Percentiles rank a stretch among this genome's conserved stretches.
Conservation (phyloP, 805 yeast species). For the Saccharomycopsis microspora region DNA sequence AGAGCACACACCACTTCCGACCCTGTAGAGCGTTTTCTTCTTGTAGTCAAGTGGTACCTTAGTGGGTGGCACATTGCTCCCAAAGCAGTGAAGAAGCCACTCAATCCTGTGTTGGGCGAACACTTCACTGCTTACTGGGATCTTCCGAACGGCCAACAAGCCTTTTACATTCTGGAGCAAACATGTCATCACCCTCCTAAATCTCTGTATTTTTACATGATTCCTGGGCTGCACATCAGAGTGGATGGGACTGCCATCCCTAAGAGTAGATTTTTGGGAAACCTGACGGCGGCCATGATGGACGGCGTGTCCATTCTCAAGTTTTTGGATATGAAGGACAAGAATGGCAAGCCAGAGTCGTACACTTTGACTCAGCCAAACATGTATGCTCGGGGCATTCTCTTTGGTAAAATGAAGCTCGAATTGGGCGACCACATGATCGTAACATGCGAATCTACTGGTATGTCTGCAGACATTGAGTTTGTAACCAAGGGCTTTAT, state of each 20-base stretch:
- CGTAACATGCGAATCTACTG: slow-evolving; percentile 50
- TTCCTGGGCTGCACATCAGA: slow-evolving; percentile 71
- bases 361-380: slow-evolving; percentile 92
- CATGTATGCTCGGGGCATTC: slow-evolving; percentile 85
- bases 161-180: slow-evolving; percentile 86
- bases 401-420: slow-evolving; percentile 80
- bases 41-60: slow-evolving; percentile 79
- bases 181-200: slow-evolving; percentile 99
- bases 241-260: slow-evolving; percentile 88
- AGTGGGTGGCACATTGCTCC: slow-evolving; percentile 98
- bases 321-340: slow-evolving; percentile 45
- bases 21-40: slow-evolving; percentile 56
- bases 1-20: slow-evolving; percentile 53
- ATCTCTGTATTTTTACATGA: slow-evolving; percentile 80
- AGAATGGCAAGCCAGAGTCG: slow-evolving; percentile 37
- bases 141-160: slow-evolving; percentile 54
- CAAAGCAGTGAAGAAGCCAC: slow-evolving; percentile 93
- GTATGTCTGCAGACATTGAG: slow-evolving; percentile 69
- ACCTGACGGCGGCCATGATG: slow-evolving; percentile 96
- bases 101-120: slow-evolving; percentile 92
- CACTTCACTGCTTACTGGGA: slow-evolving; percentile 91
- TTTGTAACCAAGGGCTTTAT: slow-evolving; percentile 93
- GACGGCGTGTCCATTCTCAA: slow-evolving; percentile 74
- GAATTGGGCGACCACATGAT: slow-evolving; percentile 89
- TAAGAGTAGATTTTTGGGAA: slow-evolving; percentile 80